Percentiles rank a stretch among this genome's conserved stretches.
Evolutionary conservation across 495 filamentous ascomycete genomes (phyloP).

Genomic region (Penicillium pancosmium): DNA sequence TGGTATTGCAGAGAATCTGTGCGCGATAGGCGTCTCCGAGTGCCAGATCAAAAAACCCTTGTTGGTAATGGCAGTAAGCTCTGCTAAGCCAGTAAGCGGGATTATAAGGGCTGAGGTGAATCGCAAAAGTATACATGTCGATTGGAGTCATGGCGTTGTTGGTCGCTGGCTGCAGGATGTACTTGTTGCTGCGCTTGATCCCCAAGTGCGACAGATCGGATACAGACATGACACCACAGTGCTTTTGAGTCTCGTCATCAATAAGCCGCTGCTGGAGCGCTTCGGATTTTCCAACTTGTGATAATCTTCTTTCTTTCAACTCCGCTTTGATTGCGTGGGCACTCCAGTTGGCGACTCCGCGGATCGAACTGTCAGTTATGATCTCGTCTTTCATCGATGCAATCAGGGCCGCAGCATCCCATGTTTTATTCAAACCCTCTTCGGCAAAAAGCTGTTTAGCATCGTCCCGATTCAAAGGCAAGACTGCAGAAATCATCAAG

Average conservation of each 20-base stretch:
- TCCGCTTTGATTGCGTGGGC: conserved; percentile 1
- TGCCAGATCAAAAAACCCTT: conserved; percentile 81
- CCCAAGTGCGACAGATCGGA: conserved; percentile 31
- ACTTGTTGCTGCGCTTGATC: conserved; percentile 17
- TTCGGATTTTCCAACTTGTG: background rate
- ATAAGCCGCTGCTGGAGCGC: conserved; percentile 9
- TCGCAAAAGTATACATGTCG: conserved; percentile 42
- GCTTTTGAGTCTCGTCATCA: conserved; percentile 7
- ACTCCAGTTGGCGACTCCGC: conserved; percentile 5
- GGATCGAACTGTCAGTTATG: background rate
- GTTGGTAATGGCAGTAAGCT: conserved; percentile 66
- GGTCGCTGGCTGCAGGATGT: conserved; percentile 16
- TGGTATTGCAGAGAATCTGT: conserved; percentile 58
- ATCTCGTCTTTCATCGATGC: background rate
- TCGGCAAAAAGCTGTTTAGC: conserved; percentile 1
- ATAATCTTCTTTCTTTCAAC: conserved; percentile 3
- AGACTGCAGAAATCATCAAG: conserved; percentile 20
- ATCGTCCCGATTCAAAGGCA: conserved; percentile 11
- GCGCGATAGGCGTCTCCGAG: conserved; percentile 83
- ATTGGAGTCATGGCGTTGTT: conserved; percentile 18
- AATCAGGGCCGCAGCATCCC: background rate
- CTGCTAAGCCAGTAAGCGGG: conserved; percentile 68
- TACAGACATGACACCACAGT: conserved; percentile 17
- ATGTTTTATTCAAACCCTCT: conserved; percentile 3
- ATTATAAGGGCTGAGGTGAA: conserved; percentile 63